Percentiles rank a stretch among this genome's conserved stretches.
phyloP scores from a whole-genome alignment of 2,329 filamentous ascomycete genomes.

The Trichoderma simmonsii region DNA sequence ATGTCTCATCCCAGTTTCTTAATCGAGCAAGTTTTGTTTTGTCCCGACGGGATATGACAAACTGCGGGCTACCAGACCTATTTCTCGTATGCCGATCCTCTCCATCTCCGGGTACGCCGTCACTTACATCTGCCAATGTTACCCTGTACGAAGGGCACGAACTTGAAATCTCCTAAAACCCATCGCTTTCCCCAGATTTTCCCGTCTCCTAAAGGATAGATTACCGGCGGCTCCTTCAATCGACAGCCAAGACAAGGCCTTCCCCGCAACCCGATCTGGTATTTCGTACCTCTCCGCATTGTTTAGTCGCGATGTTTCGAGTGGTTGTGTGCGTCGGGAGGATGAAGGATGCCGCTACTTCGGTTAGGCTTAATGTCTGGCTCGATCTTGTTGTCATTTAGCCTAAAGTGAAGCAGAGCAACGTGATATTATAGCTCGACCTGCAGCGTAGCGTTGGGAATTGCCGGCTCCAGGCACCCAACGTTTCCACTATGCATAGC shows the following conservation, averaged over 20 bases:
- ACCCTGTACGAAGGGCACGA: background rate
- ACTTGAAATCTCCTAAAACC: background rate
- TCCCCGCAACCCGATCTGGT: slow-evolving; percentile 1
- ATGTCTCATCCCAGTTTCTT: background rate
- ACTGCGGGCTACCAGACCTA: background rate
- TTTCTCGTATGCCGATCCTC: background rate
- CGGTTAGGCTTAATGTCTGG: slow-evolving; percentile 6
- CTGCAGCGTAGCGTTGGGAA: background rate
- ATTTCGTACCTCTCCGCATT: background rate
- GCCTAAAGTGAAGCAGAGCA: background rate
- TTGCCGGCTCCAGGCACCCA: background rate
- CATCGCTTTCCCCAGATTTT: slow-evolving; percentile 11
- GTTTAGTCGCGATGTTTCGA: background rate
- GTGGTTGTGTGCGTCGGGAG: background rate
- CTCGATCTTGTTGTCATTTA: background rate
- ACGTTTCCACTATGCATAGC: background rate
- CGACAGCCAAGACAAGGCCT: background rate
- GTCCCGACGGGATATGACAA: slow-evolving; percentile 9
- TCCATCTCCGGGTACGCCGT: background rate
- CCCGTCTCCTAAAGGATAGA: slow-evolving; percentile 6
- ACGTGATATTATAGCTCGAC: background rate
- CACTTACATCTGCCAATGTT: background rate
- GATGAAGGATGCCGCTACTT: background rate
- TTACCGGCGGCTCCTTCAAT: slow-evolving; percentile 4
- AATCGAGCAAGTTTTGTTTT: background rate